Evolutionary conservation across 2,329 filamentous ascomycete species (phyloP), one percentile per base, ranked within the genome.

Genomic region (Aurifilum marmelostoma): DNA sequence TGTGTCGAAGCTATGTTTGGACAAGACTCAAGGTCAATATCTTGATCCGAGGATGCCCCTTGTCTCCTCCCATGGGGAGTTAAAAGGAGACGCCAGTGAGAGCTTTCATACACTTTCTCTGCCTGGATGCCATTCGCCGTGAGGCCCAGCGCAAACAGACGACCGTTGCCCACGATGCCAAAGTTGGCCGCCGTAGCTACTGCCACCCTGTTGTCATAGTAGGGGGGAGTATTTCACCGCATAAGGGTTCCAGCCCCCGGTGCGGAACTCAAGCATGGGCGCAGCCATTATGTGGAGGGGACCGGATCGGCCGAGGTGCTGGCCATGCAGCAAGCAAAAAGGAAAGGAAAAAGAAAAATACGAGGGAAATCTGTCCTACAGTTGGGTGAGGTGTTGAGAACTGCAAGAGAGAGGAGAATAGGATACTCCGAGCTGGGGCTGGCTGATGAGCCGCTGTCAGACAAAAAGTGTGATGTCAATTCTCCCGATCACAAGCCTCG

Each of bases 201-300:
- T 68, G 95, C 95, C 73, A 99, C 89, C 72, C 94, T 90, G 73
- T 92, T 96, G 83, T 98, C 96, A 83, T 97, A 97, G 84, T 97
- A 99, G 8, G 96, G 96, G n/a, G 67, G 95, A 98, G 85, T 98
- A 99, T 82, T 97, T 97, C 80, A 97, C 94, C 74, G 92, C 93
- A 82, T 97, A 97, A 76, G 94, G 94, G 80, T 98, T 97, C 86
- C 89, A 98, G 76, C 96, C 96, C 78, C 93, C 87, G 29, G 96
- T 98, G 73, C 92, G 91, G 82, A 92, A 98, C 82, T 97, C 94
- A 75, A 98, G 90, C 94, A 98, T 97, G 50, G 80, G 54, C 34
- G 68, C 76, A 72, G 77, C 84, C 83, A 80, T 82, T 68, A 70
- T 73, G 61, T 34, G 60, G 37, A 11, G 27, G 27, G 54, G 52